These are phyloP conservation scores for Aspergillus pseudoviridinutans DNA, from an alignment of 2,329 filamentous ascomycete genomes.

Conservation along the genomic window DNA sequence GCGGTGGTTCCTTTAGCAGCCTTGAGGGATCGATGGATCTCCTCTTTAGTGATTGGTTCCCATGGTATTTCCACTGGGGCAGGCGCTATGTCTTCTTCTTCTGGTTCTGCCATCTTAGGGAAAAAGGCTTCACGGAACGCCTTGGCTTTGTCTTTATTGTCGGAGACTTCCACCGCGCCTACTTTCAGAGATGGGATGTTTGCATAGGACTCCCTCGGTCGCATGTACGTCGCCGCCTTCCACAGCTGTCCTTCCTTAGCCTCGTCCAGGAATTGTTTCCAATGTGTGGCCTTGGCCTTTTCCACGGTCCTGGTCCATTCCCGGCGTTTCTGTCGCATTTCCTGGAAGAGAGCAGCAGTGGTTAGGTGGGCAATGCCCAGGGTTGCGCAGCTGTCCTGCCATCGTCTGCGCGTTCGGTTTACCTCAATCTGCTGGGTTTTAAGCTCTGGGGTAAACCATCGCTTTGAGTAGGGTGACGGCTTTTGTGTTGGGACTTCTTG, in stretches of 20 bases:
- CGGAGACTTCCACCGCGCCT: constrained; percentile 5
- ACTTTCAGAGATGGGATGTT: constrained; percentile 15
- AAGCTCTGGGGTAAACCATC: no score
- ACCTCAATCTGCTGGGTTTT: no score
- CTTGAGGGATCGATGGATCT: constrained; percentile 12
- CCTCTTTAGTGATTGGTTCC: constrained; percentile 14
- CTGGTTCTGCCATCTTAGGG: constrained; percentile 7
- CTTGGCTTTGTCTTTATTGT: constrained; percentile 18
- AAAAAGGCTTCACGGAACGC: constrained; percentile 17
- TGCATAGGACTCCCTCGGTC: constrained; percentile 7
- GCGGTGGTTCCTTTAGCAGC: constrained; percentile 14
- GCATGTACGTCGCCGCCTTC: constrained; percentile 14
- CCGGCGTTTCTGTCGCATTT: no score
- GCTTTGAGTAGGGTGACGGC: no score
- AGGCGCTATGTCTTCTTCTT: background rate
- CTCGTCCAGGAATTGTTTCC: constrained; percentile 22
- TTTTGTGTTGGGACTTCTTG: no score
- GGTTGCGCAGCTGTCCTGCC: no score
- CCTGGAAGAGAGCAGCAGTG: no score
- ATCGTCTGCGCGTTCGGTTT: no score
- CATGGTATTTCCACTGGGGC: constrained; percentile 9
- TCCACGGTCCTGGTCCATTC: constrained; percentile 19
- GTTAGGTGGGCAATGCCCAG: no score
- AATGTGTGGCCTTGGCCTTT: constrained; percentile 16
- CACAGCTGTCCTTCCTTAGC: constrained; percentile 14